Percentiles rank a stretch among this genome's conserved stretches.
Conservation (phyloP, 2,329 filamentous ascomycete species). For the Graphium sp. region DNA sequence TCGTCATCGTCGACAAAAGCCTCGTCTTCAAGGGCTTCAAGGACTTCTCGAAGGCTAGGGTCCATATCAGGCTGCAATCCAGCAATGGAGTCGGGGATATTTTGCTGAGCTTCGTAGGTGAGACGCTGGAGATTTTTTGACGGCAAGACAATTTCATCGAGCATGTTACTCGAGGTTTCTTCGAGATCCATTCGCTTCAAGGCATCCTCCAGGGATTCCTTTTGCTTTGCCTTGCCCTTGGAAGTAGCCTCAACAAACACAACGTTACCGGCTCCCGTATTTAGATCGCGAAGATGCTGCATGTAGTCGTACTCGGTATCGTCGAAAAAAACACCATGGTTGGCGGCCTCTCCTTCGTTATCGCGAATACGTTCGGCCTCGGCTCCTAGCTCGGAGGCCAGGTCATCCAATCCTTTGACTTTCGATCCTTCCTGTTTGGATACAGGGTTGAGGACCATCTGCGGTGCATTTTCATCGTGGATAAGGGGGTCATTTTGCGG, state of each 20-base stretch:
- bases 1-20: conserved; percentile 79
- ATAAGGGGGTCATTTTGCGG: conserved; percentile 96
- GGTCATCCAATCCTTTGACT: conserved; percentile 55
- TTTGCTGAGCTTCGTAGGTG: conserved; percentile 85
- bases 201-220: conserved; percentile 68
- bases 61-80: conserved; percentile 99
- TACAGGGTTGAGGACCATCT: conserved; percentile 73
- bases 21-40: conserved; percentile 91
- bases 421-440: conserved; percentile 20
- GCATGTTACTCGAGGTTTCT: conserved; percentile 35
- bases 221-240: conserved; percentile 59
- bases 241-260: conserved; percentile 67
- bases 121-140: conserved; percentile 62
- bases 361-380: conserved; percentile 50
- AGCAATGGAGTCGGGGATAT: conserved; percentile 77
- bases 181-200: conserved; percentile 45
- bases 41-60: conserved; percentile 70
- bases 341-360: conserved; percentile 93
- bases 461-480: conserved; percentile 74
- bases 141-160: conserved; percentile 61
- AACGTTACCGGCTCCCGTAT: conserved; percentile 48
- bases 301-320: conserved; percentile 97
- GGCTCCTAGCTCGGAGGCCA: conserved; percentile 58
- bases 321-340: conserved; percentile 86
- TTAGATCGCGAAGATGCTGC: conserved; percentile 93